Conservation (phyloP, 768 basidiomycete genomes). For the Hirschioporus abietinus region DNA sequence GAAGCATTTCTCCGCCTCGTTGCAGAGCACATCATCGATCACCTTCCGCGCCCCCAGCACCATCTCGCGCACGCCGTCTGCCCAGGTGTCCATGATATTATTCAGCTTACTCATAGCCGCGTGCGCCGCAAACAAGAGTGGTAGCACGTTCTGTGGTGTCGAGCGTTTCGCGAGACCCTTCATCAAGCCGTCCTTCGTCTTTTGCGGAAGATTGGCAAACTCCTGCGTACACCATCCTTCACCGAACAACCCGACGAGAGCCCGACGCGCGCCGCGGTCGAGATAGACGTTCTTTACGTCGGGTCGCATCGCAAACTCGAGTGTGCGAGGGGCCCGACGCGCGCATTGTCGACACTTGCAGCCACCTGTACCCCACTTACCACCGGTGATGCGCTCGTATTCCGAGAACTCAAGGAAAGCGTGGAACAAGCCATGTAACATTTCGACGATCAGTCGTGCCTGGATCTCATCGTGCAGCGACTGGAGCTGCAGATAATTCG, state of each 20-base stretch:
- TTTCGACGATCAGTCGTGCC: conserved; percentile 78
- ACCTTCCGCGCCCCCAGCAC: conserved; percentile 53
- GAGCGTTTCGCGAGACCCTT: conserved; percentile 69
- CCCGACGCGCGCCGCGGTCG: conserved; percentile 65
- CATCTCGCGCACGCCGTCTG: conserved; percentile 62
- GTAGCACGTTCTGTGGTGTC: conserved; percentile 59
- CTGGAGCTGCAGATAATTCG: conserved; percentile 71
- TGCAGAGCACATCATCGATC: conserved; percentile 58
- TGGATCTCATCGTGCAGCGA: conserved; percentile 76
- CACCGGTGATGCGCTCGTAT: conserved; percentile 67
- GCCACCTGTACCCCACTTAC: conserved; percentile 79
- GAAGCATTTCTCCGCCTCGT: conserved; percentile 60
- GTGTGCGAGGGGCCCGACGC: conserved; percentile 71
- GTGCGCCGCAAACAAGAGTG: conserved; percentile 63
- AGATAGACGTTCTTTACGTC: conserved; percentile 75
- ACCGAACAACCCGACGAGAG: conserved; percentile 79
- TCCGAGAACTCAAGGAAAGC: conserved; percentile 75
- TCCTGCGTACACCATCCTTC: conserved; percentile 86
- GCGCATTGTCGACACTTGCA: conserved; percentile 84
- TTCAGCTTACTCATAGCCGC: conserved; percentile 52
- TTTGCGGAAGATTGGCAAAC: conserved; percentile 64
- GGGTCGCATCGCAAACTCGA: conserved; percentile 70
- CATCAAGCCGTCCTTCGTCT: conserved; percentile 62
- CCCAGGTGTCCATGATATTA: conserved; percentile 64
- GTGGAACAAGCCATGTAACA: conserved; percentile 87